Evolutionary conservation across 2,329 filamentous ascomycete species (phyloP), one percentile per base, ranked within the genome.

Genomic region (Thermothelomyces thermophilus): DNA sequence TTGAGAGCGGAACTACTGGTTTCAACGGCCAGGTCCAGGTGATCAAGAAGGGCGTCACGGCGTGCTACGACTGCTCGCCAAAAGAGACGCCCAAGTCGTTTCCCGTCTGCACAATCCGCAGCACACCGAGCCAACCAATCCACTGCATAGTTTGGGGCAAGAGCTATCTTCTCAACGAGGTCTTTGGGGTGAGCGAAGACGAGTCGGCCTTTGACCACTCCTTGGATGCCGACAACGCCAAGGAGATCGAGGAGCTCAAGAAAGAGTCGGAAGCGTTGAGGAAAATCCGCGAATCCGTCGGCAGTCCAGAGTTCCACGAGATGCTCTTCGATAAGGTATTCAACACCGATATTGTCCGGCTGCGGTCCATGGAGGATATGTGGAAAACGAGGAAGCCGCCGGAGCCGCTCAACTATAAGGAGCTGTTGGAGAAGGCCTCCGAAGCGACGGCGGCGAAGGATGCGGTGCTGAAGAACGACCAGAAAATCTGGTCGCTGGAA

Each of bases 111-210:
- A 98, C 93, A 1, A 97, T 98, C 61, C 82, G 93, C 66, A 96
- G 89, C 66, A 98, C 90, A 0, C 93, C 93, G 0, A 95, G 87
- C 57, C 91, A 97, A 62, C 88, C 91, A 0, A 97, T 98, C 37
- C 93, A 98, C 69, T 97, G 93, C 71, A 98, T 98, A 54, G 91
- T 98, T 2, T 98, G 93, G 93, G 91, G 81, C 17, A 98, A 97
- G 71, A 95, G 90, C 66, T 98, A 97, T 66, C 76, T 98, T 8
- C 79, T 98, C 53, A 93, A 89, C 58, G 93, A 98, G 67, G 83
- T 98, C 7, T 98, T 96, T 60, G 93, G 93, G 16, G 81, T 82
- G 3, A 94, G 89, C 60, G 91, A 97, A 67, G 89, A 96, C 53
- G 86, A 91, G 56, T 78, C 86, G 1, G 77, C 83, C 1, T 79